Evolutionary conservation across 805 yeast species (phyloP).

Genomic region (Starmerella davenportii): DNA sequence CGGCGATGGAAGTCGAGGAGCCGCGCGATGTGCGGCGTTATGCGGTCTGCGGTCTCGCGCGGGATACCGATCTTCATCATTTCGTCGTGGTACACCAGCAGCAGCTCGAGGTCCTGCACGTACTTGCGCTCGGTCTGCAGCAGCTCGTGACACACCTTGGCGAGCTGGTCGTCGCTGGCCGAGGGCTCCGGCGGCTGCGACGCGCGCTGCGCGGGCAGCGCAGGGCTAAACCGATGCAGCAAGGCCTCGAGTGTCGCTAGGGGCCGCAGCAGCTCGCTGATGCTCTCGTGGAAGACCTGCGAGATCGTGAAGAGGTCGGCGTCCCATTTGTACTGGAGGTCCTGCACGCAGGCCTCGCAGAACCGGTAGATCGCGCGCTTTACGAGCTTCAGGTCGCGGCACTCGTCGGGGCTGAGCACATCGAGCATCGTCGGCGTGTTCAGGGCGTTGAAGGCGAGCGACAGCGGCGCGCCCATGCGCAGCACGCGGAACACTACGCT

Average conservation of each 20-base stretch:
- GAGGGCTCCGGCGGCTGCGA: constrained; percentile 4
- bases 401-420: constrained; percentile 44
- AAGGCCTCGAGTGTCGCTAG: constrained; percentile 53
- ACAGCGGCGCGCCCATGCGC: constrained; percentile 83
- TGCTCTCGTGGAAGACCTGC: constrained; percentile 67
- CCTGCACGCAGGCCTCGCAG: constrained; percentile 64
- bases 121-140: constrained; percentile 82
- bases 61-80: constrained; percentile 50
- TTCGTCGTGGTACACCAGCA: constrained; percentile 50
- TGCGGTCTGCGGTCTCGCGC: constrained; percentile 57
- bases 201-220: neutral
- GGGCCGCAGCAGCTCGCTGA: constrained; percentile 60
- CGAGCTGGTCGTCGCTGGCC: constrained; percentile 34
- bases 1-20: constrained; percentile 85
- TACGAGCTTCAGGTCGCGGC: constrained; percentile 69
- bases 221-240: constrained; percentile 19
- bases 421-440: constrained; percentile 19
- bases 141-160: constrained; percentile 68
- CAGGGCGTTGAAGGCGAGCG: constrained; percentile 62
- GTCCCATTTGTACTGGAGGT: constrained; percentile 48
- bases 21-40: constrained; percentile 71
- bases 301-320: constrained; percentile 78
- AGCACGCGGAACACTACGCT: constrained; percentile 76
- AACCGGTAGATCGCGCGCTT: constrained; percentile 83
- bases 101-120: constrained; percentile 72